Evolutionary conservation across 2,329 filamentous ascomycete species (phyloP), one percentile per base, ranked within the genome.

Genomic region (Dactylellina leptospora): DNA sequence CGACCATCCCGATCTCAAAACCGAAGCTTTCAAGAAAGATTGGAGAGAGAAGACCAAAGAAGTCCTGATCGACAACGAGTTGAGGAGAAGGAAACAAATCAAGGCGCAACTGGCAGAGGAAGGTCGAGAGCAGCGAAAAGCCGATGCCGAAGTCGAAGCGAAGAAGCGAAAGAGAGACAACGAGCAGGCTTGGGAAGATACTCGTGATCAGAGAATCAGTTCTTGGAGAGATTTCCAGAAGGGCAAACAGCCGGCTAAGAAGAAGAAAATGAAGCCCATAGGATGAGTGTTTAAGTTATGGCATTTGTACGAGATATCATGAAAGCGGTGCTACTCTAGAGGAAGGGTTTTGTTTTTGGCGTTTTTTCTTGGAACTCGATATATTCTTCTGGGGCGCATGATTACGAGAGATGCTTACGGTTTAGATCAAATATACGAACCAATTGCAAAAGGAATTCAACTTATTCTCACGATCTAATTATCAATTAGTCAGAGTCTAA

Each of bases 91-190:
- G 71, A 86, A 92, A 75, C 93, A 96, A 84, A 81, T 93, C 79
- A 96, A 96, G 82, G 95, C 91, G 40, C 90, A 95, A 83, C 90
- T 99, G 88, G 92, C 96, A 81, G 95, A 99, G 80, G 93, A 99
- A 80, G 95, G 95, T 4, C 85, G 95, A 60, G 89, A 95, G 82
- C 88, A 96, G 84, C 87, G 88, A 78, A 90, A 90, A 79, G 88
- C 88, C 77, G 95, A 99, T 20, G 90, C 92, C 76, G 93, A 97
- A 81, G 73, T 90, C 8, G 92, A 93, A 77, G 86, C 85, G 76
- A 83, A 91, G 77, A 93, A 93, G 82, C 85, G 90, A 76, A 93
- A 93, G 85, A 85, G 95, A 71, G 92, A 97, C 78, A 91, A 95
- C 80, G 92, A 97, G 75, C 88, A 95, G 82, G 90, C 93, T 74